Evolutionary conservation across 1,139 yeast species (phyloP).

Genomic region (Wickerhamomyces sp.): DNA sequence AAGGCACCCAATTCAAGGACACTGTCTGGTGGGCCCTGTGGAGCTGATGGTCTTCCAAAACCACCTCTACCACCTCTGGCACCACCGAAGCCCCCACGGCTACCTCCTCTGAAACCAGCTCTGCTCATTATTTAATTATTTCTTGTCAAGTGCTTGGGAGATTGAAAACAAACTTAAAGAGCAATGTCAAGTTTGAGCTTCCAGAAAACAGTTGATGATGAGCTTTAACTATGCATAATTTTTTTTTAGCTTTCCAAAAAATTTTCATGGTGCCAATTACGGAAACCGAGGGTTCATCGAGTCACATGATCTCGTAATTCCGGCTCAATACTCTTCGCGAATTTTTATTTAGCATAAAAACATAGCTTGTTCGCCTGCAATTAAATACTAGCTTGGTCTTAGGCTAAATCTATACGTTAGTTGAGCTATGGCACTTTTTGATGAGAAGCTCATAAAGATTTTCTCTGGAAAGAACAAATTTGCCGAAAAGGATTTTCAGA

Average conservation of each 20-base stretch:
- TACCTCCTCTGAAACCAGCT: constrained; percentile 69
- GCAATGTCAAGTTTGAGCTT: not conserved
- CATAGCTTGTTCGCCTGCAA: not conserved
- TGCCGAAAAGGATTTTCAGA: not conserved
- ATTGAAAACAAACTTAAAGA: not conserved
- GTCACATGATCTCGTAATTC: constrained; percentile 2
- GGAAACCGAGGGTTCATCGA: constrained; percentile 3
- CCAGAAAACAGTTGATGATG: not conserved
- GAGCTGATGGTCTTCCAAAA: constrained; percentile 39
- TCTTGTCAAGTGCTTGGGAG: not conserved
- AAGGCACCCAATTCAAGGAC: constrained; percentile 94
- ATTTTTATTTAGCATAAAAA: not conserved
- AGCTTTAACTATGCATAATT: not conserved
- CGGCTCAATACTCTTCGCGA: not conserved
- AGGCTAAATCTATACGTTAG: constrained; percentile 3
- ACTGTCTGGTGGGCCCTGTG: constrained; percentile 81
- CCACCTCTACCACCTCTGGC: constrained; percentile 44
- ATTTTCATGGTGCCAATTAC: not conserved
- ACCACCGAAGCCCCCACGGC: constrained; percentile 50
- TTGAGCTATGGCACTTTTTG: not conserved
- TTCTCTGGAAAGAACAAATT: not conserved
- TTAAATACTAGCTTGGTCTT: not conserved
- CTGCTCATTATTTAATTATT: constrained; percentile 18
- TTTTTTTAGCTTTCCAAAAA: constrained; percentile 2
- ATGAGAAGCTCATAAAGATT: not conserved